A percentile compares a stretch with the other conserved stretches of the same genome.
Evolutionary conservation across 352 stramenopile species (phyloP).

Genomic region (Globisporangium takayamanum): DNA sequence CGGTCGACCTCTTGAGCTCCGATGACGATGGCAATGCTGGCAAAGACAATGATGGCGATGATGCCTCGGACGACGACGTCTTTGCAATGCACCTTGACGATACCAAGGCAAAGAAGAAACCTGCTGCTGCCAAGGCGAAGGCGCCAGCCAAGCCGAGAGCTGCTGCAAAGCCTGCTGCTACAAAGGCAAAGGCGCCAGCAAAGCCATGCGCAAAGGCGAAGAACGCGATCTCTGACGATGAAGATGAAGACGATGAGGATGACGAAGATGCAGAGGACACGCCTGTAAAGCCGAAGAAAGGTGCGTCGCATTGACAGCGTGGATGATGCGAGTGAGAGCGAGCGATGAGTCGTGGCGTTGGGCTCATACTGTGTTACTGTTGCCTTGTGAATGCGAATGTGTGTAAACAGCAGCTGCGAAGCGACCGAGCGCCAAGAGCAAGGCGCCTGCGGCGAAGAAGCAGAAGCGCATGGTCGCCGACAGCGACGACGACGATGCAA

Average conservation of each 20-base stretch:
- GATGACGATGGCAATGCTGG: conserved; percentile 13
- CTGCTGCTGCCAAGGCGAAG: conserved; percentile 29
- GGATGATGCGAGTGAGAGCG: background rate
- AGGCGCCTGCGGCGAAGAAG: conserved; percentile 26
- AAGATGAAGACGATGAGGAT: conserved; percentile 10
- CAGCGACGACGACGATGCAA: conserved; percentile 8
- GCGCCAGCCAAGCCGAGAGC: conserved; percentile 9
- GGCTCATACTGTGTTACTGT: background rate
- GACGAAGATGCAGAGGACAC: conserved; percentile 9
- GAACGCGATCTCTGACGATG: conserved; percentile 11
- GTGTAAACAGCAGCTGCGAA: conserved; percentile 4
- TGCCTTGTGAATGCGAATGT: background rate
- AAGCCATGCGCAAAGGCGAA: conserved; percentile 5
- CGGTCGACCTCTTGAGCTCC: conserved; percentile 39
- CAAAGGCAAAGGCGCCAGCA: conserved; percentile 19
- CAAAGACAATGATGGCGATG: conserved; percentile 6
- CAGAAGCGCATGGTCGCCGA: conserved; percentile 19
- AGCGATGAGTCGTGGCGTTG: background rate
- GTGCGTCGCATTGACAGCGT: conserved; percentile 4
- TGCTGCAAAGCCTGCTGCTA: conserved; percentile 17
- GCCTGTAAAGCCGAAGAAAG: conserved; percentile 24
- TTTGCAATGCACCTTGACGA: conserved; percentile 44
- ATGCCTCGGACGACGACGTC: conserved; percentile 44
- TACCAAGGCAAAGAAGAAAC: conserved; percentile 24
- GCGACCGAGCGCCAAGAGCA: conserved; percentile 6